Evolutionary conservation across 2,329 filamentous ascomycete genomes (phyloP).

Genomic region (Penicillium rolfsii): DNA sequence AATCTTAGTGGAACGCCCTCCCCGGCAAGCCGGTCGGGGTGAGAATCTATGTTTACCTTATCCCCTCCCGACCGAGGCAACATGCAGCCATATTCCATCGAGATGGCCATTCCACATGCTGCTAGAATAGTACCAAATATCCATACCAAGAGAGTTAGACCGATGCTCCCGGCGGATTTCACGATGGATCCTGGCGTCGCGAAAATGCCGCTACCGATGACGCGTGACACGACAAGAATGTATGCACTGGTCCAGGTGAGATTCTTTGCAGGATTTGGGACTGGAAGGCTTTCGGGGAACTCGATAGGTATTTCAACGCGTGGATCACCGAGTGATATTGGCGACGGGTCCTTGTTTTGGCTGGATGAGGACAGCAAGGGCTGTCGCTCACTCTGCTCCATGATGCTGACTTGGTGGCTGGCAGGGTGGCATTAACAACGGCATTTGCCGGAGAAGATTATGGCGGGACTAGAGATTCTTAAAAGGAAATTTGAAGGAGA

Average conservation of each 20-base stretch:
- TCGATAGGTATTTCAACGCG: constrained; percentile 5
- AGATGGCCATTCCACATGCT: constrained; percentile 63
- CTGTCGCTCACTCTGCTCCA: constrained; percentile 15
- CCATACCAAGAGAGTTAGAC: constrained; percentile 66
- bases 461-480: background rate
- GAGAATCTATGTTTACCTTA: constrained; percentile 56
- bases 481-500: background rate
- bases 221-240: constrained; percentile 68
- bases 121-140: constrained; percentile 63
- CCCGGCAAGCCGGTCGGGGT: constrained; percentile 53
- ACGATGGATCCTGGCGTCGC: constrained; percentile 71
- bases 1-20: constrained; percentile 43
- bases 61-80: constrained; percentile 68
- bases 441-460: background rate
- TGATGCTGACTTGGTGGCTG: constrained; percentile 43
- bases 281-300: constrained; percentile 49
- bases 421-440: constrained; percentile 53
- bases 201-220: constrained; percentile 73
- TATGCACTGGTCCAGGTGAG: constrained; percentile 67
- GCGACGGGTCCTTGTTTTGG: background rate
- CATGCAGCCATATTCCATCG: constrained; percentile 72
- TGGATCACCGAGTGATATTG: background rate
- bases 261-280: constrained; percentile 60
- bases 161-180: constrained; percentile 67
- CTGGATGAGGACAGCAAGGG: constrained; percentile 15